These are phyloP conservation scores for Penicillium dipodomyicola DNA, from an alignment of 495 filamentous ascomycete genomes.

Conservation along the genomic window DNA sequence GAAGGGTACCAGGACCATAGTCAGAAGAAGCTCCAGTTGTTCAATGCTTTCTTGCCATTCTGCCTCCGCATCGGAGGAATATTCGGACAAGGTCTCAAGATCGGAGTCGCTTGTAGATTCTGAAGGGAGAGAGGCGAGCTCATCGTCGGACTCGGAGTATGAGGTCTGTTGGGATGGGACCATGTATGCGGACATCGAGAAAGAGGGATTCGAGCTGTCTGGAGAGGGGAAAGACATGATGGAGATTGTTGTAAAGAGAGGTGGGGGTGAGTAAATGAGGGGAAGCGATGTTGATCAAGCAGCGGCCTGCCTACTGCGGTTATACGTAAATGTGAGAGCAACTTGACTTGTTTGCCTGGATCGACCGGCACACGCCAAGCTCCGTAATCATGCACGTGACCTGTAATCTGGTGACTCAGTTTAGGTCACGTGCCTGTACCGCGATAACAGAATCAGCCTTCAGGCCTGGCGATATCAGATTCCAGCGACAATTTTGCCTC, in stretches of 20 bases:
- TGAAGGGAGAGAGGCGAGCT: constrained; percentile 77
- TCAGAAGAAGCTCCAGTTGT: constrained; percentile 86
- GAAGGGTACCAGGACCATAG: constrained; percentile 91
- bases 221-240: constrained; percentile 31
- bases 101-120: constrained; percentile 60
- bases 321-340: constrained; percentile 24
- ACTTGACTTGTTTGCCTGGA: constrained; percentile 9
- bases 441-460: constrained; percentile 39
- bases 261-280: constrained; percentile 7
- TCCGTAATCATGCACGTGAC: constrained; percentile 19
- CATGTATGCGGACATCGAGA: constrained; percentile 45
- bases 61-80: constrained; percentile 75
- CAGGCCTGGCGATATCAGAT: constrained; percentile 29
- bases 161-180: constrained; percentile 38
- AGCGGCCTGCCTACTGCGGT: constrained; percentile 44
- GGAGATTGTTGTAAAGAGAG: constrained; percentile 12
- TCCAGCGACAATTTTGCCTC: constrained; percentile 25
- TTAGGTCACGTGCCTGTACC: constrained; percentile 26
- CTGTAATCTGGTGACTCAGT: constrained; percentile 22
- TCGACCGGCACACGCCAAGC: constrained; percentile 11
- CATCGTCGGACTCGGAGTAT: constrained; percentile 55
- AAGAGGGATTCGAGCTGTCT: constrained; percentile 42
- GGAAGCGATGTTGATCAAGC: constrained; percentile 21
- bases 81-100: constrained; percentile 52
- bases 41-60: constrained; percentile 94